Evolutionary conservation across 371 early-diverging fungal genomes (phyloP), one percentile per base, ranked within the genome.

Genomic region (Apophysomyces variabilis): DNA sequence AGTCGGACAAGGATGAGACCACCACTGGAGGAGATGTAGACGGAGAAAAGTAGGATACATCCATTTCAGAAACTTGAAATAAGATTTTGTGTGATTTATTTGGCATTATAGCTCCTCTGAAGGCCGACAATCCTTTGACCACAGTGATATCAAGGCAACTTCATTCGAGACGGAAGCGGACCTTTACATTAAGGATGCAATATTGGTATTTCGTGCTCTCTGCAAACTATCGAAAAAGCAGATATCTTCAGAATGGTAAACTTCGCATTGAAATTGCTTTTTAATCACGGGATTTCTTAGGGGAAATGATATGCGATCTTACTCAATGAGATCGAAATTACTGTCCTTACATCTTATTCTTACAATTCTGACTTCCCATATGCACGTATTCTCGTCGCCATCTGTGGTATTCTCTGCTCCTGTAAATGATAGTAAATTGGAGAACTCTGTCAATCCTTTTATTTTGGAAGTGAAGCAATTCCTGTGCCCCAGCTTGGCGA

Each of bases 221-320:
- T 96, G 96, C 82, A 94, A 94, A 68, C 85, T 97, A n/a, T 93
- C 93, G 18, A 95, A 95, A 87, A 84, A 84, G 61, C 77, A 79
- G 9, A 84, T 81, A 37, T 74, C 79, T 35, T 79, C 79, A 6
- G 84, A 84, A 66, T 81, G 83, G 83, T 82, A 77, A 66, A 58
- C 8, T 32, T 50, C 8, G 8, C 18, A 57, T 26, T 38, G 3
- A 11, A 37, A 14, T 18, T n/a, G 14, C 12, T 36, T 13, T 45
- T 54, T 9, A 37, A 39, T 62, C 26, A 61, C 7, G 7, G 18
- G 1, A 26, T 26, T 26, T 26, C 36, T 18, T 64, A 81, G 82
- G 77, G 77, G 79, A 21, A 79, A 79, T 46, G 84, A 84, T 62
- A 76, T 81, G 72, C 69, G 78, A 57, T 84, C 84, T 1, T 84